Evolutionary conservation across 257 asterid species (phyloP).

Genomic region (Solanum medicagineum): DNA sequence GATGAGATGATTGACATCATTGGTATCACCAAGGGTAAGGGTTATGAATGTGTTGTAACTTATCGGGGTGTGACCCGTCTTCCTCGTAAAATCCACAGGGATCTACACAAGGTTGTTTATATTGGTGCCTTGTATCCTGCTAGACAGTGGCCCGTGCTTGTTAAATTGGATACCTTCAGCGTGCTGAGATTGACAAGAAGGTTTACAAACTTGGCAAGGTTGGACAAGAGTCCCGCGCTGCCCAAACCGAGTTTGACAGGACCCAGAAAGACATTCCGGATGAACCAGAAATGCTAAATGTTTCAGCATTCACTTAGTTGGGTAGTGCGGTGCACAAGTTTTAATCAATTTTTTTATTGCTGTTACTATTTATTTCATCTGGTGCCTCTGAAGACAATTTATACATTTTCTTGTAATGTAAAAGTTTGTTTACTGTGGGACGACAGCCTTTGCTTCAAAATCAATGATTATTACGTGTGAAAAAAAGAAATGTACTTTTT

Average conservation of each 20-base stretch:
- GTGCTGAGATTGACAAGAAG: constrained; percentile 91
- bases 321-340: background rate
- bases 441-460: too few relatives aligned
- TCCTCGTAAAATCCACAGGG: constrained; percentile 86
- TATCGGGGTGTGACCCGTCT: constrained; percentile 97
- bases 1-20: constrained; percentile 90
- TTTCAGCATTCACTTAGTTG: background rate
- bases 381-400: background rate
- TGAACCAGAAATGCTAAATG: constrained; percentile 49
- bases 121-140: constrained; percentile 98
- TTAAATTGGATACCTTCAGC: constrained; percentile 90
- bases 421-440: too few relatives aligned
- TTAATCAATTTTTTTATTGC: background rate
- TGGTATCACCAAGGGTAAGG: constrained; percentile 87
- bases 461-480: too few relatives aligned
- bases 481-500: too few relatives aligned
- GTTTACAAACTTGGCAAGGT: constrained; percentile 78
- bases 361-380: background rate
- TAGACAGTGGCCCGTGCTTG: constrained; percentile 95
- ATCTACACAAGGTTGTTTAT: constrained; percentile 89
- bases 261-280: constrained; percentile 62
- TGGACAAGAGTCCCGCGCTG: constrained; percentile 57
- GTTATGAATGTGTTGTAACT: constrained; percentile 86
- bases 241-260: constrained; percentile 72
- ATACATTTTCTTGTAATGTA: background rate